Evolutionary conservation across 345 rosid species (phyloP).

Genomic region (Lumnitzera littorea): DNA sequence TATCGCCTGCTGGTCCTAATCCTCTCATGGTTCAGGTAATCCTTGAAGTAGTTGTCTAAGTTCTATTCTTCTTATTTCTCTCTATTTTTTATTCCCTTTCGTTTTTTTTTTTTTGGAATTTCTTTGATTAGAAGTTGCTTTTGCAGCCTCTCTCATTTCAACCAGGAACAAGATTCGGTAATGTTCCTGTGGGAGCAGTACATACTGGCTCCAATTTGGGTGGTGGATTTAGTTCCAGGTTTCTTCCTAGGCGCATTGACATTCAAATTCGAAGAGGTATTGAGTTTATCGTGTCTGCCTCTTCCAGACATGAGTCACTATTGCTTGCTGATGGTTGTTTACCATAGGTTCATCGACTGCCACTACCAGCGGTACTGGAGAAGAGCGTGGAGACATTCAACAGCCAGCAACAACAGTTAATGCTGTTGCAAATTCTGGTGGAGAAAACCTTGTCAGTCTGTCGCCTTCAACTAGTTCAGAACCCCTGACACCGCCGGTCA

Average conservation of each 20-base stretch:
- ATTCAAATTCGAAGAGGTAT: conserved; percentile 75
- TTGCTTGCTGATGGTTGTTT: conserved; percentile 3
- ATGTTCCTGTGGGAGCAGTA: conserved; percentile 38
- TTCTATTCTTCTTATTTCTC: conserved; percentile 8
- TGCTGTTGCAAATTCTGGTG: conserved; percentile 20
- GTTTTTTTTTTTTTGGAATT: conserved; percentile 2
- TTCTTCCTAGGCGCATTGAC: conserved; percentile 68
- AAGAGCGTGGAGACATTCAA: conserved; percentile 29
- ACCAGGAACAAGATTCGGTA: conserved; percentile 44
- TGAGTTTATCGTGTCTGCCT: conserved; percentile 5
- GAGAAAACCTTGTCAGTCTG: conserved; percentile 26
- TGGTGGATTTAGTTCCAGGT: conserved; percentile 39
- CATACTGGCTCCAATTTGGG: conserved; percentile 45
- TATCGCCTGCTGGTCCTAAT: conserved; percentile 63
- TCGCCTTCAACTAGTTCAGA: conserved; percentile 34
- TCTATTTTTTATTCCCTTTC: neutral
- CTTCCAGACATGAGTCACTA: neutral
- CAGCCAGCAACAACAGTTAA: conserved; percentile 34
- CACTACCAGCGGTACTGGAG: conserved; percentile 26
- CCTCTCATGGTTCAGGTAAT: conserved; percentile 78
- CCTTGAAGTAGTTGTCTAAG: conserved; percentile 8
- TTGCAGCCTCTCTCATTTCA: conserved; percentile 69
- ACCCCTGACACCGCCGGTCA: conserved; percentile 27
- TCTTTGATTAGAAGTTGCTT: neutral
- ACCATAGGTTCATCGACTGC: conserved; percentile 36